phyloP scores from a whole-genome alignment of 2,329 filamentous ascomycete species.

The Madurella mycetomatis region DNA sequence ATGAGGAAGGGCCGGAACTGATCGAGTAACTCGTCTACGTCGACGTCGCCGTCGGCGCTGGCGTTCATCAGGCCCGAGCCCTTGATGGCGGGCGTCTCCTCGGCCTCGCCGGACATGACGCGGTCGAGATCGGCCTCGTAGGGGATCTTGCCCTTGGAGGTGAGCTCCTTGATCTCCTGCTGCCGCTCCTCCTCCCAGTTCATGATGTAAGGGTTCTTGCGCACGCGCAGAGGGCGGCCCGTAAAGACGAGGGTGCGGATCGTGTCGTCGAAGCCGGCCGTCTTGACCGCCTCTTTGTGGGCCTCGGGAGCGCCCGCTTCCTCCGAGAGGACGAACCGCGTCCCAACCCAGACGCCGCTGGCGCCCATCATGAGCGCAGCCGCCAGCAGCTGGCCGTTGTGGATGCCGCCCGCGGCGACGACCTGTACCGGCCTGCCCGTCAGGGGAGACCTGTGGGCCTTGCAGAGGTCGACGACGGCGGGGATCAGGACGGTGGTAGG shows the following conservation, averaged over 20 bases:
- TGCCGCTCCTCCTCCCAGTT: slow-evolving; percentile 95
- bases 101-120: slow-evolving; percentile 60
- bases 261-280: slow-evolving; percentile 90
- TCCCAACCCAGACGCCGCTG: slow-evolving; percentile 91
- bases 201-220: slow-evolving; percentile 87
- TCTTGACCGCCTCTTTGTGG: slow-evolving; percentile 93
- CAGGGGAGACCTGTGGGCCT: slow-evolving; percentile 78
- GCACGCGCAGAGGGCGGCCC: slow-evolving; percentile 86
- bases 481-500: slow-evolving; percentile 91
- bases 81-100: slow-evolving; percentile 55
- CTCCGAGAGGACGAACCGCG: slow-evolving; percentile 87
- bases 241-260: slow-evolving; percentile 98
- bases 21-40: slow-evolving; percentile 83
- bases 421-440: slow-evolving; percentile 86
- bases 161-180: slow-evolving; percentile 88
- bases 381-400: slow-evolving; percentile 85
- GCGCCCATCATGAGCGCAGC: slow-evolving; percentile 91
- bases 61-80: slow-evolving; percentile 37
- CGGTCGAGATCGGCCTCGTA: slow-evolving; percentile 93
- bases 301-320: slow-evolving; percentile 91
- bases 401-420: slow-evolving; percentile 88
- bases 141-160: slow-evolving; percentile 81
- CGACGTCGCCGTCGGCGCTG: slow-evolving; percentile 58
- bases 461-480: slow-evolving; percentile 76
- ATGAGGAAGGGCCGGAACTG: slow-evolving; percentile 89